Evolutionary conservation across 2,329 filamentous ascomycete genomes (phyloP).

Genomic region (Monilinia polystroma): DNA sequence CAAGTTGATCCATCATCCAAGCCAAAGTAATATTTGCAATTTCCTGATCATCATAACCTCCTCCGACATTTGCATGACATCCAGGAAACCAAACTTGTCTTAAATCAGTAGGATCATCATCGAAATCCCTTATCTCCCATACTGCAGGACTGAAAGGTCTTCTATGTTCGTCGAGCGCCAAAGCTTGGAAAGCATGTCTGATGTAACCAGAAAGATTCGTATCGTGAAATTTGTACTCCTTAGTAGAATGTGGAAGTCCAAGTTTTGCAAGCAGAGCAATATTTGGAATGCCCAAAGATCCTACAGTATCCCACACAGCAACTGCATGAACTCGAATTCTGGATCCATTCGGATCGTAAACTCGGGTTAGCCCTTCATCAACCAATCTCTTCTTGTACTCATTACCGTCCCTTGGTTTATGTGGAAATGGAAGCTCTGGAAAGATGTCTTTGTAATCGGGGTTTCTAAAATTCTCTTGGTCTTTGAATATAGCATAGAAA

Average conservation of each 20-base stretch:
- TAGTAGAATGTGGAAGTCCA: conserved; percentile 41
- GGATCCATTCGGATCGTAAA: conserved; percentile 40
- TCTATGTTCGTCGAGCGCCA: conserved; percentile 51
- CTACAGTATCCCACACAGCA: conserved; percentile 51
- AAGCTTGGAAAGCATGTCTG: conserved; percentile 51
- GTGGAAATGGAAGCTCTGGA: conserved; percentile 35
- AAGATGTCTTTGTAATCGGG: conserved; percentile 41
- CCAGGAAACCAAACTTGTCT: conserved; percentile 50
- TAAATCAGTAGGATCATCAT: conserved; percentile 33
- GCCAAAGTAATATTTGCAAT: conserved; percentile 50
- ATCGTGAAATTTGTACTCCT: conserved; percentile 45
- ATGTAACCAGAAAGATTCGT: conserved; percentile 46
- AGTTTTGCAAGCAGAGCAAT: conserved; percentile 43
- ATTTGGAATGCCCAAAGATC: conserved; percentile 43
- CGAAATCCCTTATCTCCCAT: conserved; percentile 40
- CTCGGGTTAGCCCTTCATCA: conserved; percentile 42
- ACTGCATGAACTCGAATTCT: conserved; percentile 47
- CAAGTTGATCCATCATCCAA: conserved; percentile 51
- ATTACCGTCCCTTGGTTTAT: conserved; percentile 32
- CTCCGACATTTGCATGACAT: conserved; percentile 50
- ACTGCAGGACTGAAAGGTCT: conserved; percentile 43
- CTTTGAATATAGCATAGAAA: conserved; percentile 46
- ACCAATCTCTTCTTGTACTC: conserved; percentile 44
- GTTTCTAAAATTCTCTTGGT: conserved; percentile 40
- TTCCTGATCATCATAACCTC: conserved; percentile 49